A percentile compares a stretch with the other conserved stretches of the same genome.
These are phyloP conservation scores for Xenosphaeropsis pyriputrescens DNA, from an alignment of 2,329 filamentous ascomycete genomes.

Conservation along the genomic window DNA sequence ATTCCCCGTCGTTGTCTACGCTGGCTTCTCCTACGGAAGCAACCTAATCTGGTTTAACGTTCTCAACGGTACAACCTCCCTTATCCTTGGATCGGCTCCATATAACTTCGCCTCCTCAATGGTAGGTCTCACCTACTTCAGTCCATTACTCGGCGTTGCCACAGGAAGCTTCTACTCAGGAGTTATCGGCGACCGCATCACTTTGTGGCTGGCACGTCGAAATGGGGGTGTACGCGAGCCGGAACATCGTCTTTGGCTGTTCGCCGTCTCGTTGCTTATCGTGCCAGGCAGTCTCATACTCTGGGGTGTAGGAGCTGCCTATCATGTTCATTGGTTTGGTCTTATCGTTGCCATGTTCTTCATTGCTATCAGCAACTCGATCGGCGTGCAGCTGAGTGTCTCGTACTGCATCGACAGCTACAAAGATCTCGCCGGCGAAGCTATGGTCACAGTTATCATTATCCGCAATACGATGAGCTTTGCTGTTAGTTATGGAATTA, in stretches of 20 bases:
- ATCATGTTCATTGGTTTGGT: constrained; percentile 28
- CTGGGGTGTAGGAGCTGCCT: constrained; percentile 34
- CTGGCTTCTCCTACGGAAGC: constrained; percentile 20
- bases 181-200: constrained; percentile 14
- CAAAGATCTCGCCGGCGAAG: constrained; percentile 29
- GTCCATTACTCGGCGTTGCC: constrained; percentile 15
- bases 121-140: constrained; percentile 19
- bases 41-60: constrained; percentile 22
- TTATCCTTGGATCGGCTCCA: constrained; percentile 16
- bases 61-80: constrained; percentile 19
- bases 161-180: constrained; percentile 15
- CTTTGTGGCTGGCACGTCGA: constrained; percentile 22
- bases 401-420: constrained; percentile 33
- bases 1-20: constrained; percentile 18
- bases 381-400: constrained; percentile 27
- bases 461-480: constrained; percentile 32
- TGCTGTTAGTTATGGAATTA: constrained; percentile 33
- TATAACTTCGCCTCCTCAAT: constrained; percentile 20
- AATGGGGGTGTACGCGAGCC: constrained; percentile 23
- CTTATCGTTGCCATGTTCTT: constrained; percentile 31
- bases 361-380: constrained; percentile 25
- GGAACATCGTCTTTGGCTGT: constrained; percentile 18
- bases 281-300: constrained; percentile 28
- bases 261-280: constrained; percentile 21
- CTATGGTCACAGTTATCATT: constrained; percentile 32